Evolutionary conservation across 495 filamentous ascomycete species (phyloP), one percentile per base, ranked within the genome.

Genomic region (Talaromyces proteolyticus): DNA sequence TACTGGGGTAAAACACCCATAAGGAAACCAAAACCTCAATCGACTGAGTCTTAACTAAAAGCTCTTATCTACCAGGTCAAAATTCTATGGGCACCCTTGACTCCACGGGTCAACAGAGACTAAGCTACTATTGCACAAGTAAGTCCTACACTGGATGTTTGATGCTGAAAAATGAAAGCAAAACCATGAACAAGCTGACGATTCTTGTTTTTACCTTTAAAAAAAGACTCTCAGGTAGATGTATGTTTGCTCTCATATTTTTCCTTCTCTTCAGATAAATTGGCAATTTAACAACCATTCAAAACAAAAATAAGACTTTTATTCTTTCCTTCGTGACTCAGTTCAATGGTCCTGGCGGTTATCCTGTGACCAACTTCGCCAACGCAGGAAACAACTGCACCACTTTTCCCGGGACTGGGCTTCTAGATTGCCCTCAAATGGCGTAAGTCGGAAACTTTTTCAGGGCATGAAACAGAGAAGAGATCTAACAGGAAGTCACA

Each of bases 1-100:
- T 86, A 86, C 57, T 86, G 82, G 82, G 82, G 70, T 81, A 80
- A 84, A 52, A 83, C 82, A 16, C 14, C 3, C 16, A 47, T 19
- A 12, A 14, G 12, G 17, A 7, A 19, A 37, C 29, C 29, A 34
- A 34, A 34, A 34, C 14, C 1, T 4, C 2, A 47, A 6, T 16
- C 2, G n/a, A 29, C 6, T 23, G 18, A 19, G 14, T 18, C 34
- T 22, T 38, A 16, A 36, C 44, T 47, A 19, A 47, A 24, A 14
- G n/a, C 6, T 3, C 0, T 17, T 17, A 17, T 49, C 4, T 41
- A n/a, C 12, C 16, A 49, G 47, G 47, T 12, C 47, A 49, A 49
- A 49, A 49, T 36, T 49, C 47, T 36, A 49, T 49, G 22, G 38
- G 38, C 22, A 36, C 34, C 10, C 10, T 20, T 23, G 47, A 19